These are phyloP conservation scores for Echium plantagineum DNA, from an alignment of 257 asterid species.

Conservation along the genomic window DNA sequence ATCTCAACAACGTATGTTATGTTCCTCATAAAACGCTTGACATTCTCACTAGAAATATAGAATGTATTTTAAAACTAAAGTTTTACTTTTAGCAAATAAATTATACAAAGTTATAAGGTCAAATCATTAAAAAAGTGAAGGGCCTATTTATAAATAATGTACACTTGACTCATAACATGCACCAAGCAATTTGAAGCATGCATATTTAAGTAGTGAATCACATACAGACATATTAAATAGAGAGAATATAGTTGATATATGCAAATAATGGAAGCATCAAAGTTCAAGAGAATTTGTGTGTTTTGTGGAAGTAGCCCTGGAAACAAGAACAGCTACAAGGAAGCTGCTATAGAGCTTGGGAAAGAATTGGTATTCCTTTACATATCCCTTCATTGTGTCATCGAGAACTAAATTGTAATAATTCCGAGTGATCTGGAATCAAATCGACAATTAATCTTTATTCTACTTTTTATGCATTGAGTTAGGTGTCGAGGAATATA, in stretches of 20 bases:
- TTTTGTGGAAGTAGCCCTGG: constrained; percentile 36
- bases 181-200: neutral
- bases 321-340: constrained; percentile 25
- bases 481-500: constrained; percentile 27
- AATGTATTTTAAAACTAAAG: too few relatives aligned
- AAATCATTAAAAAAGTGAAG: too few relatives aligned
- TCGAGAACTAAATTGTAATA: too few relatives aligned
- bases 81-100: too few relatives aligned
- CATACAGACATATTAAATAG: neutral
- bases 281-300: constrained; percentile 31
- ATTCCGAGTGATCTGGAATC: too few relatives aligned
- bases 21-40: too few relatives aligned
- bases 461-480: too few relatives aligned
- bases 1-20: too few relatives aligned
- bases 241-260: neutral
- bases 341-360: constrained; percentile 32
- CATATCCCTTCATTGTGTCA: neutral
- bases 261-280: constrained; percentile 17
- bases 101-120: too few relatives aligned
- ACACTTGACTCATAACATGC: neutral
- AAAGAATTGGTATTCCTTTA: constrained; percentile 19
- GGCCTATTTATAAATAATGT: too few relatives aligned
- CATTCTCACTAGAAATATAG: too few relatives aligned
- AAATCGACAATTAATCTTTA: too few relatives aligned
- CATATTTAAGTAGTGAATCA: neutral